A percentile compares a stretch with the other conserved stretches of the same genome.
phyloP scores from a whole-genome alignment of 2,329 filamentous ascomycete species.

The Kalmusia sp. region DNA sequence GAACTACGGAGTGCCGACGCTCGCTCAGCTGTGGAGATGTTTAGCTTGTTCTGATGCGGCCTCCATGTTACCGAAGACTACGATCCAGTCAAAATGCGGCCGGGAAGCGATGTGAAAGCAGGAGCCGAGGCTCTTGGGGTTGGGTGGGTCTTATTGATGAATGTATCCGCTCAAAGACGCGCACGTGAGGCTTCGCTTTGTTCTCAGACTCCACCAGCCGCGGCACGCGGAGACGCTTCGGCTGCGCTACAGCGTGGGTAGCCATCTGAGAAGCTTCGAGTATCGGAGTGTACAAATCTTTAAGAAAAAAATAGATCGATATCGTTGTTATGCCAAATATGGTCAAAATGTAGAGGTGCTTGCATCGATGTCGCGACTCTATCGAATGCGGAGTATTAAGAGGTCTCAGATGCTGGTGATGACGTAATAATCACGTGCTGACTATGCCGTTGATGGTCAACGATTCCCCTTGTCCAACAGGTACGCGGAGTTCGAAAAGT shows the following conservation, averaged over 20 bases:
- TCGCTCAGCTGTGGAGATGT: slow-evolving; percentile 6
- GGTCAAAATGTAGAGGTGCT: too few species aligned
- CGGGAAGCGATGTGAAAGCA: neutral
- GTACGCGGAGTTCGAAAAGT: too few species aligned
- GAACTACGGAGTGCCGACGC: neutral
- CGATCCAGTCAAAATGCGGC: neutral
- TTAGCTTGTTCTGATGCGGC: slow-evolving; percentile 5
- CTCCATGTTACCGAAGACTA: slow-evolving; percentile 10
- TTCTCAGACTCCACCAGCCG: neutral
- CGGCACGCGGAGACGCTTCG: slow-evolving; percentile 1
- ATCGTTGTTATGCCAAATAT: too few species aligned
- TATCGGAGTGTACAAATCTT: too few species aligned
- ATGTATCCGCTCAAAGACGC: neutral
- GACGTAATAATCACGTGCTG: neutral
- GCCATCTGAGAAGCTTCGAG: too few species aligned
- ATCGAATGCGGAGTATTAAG: too few species aligned
- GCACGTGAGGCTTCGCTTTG: neutral
- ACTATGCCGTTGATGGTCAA: neutral
- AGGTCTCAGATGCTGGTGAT: too few species aligned
- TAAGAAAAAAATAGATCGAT: too few species aligned
- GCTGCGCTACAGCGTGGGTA: too few species aligned
- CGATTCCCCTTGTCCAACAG: too few species aligned
- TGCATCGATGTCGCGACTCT: too few species aligned
- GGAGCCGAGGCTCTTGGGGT: neutral
- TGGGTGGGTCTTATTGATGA: neutral